Percentiles rank a stretch among this genome's conserved stretches.
Conservation (phyloP, 257 asterid species). For the Anisodus acutangulus region DNA sequence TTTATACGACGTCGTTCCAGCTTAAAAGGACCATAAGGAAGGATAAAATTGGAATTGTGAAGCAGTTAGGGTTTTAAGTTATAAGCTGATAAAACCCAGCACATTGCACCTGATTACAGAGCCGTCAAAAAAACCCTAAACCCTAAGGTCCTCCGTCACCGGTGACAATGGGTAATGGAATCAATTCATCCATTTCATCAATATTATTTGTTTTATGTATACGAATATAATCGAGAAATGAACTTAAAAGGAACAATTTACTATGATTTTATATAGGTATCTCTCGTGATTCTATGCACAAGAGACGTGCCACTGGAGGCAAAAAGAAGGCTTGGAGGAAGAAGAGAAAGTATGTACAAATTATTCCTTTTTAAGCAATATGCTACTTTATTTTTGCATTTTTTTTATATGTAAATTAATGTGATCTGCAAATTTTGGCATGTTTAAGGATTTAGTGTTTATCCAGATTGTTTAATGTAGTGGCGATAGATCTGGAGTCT, state of each 20-base stretch:
- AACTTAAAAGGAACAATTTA: not conserved
- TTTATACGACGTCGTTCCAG: too few species aligned
- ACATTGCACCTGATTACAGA: not conserved
- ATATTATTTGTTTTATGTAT: not conserved
- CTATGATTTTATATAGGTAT: constrained; percentile 38
- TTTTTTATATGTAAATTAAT: not conserved
- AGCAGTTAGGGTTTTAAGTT: constrained; percentile 27
- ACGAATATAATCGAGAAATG: not conserved
- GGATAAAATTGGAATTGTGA: constrained; percentile 25
- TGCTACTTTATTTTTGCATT: not conserved
- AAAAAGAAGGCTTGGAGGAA: constrained; percentile 63
- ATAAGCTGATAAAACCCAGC: constrained; percentile 21
- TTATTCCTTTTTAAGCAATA: not conserved
- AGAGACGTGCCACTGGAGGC: constrained; percentile 63
- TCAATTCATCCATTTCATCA: not conserved
- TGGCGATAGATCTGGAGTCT: not conserved
- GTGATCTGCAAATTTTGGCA: not conserved
- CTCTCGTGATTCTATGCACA: constrained; percentile 64
- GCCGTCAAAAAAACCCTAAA: not conserved
- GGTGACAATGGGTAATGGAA: constrained; percentile 31
- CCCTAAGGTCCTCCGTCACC: constrained; percentile 22
- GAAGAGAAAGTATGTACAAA: constrained; percentile 52
- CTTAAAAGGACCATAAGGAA: not conserved
- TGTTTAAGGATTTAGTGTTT: not conserved
- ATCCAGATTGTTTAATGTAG: not conserved